Base-by-base conservation (phyloP, 2,329 filamentous ascomycete species). In the Pyricularia sp. region DNA sequence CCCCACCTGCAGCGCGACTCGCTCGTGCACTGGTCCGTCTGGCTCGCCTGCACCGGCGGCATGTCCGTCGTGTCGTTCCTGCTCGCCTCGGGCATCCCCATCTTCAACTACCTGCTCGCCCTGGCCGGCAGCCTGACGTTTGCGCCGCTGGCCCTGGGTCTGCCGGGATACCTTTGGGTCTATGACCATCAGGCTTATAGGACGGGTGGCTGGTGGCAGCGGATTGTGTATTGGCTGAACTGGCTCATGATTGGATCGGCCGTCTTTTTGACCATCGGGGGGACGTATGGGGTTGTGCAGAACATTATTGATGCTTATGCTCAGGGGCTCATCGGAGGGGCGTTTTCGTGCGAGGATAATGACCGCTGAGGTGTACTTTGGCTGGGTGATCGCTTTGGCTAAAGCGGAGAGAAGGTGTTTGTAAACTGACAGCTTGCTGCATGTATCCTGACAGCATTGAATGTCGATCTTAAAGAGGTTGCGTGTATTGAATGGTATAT, bases 271-370 rank as follows among this genome's bases (percentile, higher is more conserved):
- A 77, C 73, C 1, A 66, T 78, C 24, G 76, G 75, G 16, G 77
- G 77, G 2, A 79, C 76, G 1, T 77, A 78, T 64, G 76, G 79
- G 44, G 78, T 81, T 2, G 76, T 83, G 28, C 74, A 79, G 65
- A 74, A 79, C 67, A 82, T 84, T 66, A 79, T 79, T 64, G 73
- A 80, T 64, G 81, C 82, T 0, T 84, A 84, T 19, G 55, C 55
- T 59, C 7, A 59, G 24, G 55, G 55, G 55, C 55, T 59, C 3
- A 59, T 59, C 13, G 55, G 55, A 59, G 55, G 55, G 22, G 55
- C 55, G 24, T 59, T 59, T 59, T 59, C 55, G 9, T 59, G 55
- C 10, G 55, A 59, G 7, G 55, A 59, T 26, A 59, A 59, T 4
- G 4, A 59, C 13, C 55, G 55, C 12, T 59, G 24, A 59, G 22